Conservation (phyloP, 495 filamentous ascomycete species). For the Lasiosphaeria ovina region DNA sequence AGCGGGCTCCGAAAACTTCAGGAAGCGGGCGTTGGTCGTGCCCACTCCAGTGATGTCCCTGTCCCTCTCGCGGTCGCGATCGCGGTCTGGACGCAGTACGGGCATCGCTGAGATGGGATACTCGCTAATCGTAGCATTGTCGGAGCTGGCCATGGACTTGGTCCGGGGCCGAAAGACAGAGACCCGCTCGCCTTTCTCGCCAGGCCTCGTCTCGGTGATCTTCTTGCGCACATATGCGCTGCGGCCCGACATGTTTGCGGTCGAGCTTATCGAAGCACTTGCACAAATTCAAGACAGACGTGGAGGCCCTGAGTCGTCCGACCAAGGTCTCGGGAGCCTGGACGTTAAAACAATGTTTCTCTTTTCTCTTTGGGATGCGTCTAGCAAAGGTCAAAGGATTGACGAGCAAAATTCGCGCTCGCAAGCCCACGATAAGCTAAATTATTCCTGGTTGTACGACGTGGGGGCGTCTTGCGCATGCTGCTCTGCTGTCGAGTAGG, state of each 20-base stretch:
- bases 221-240: slow-evolving; percentile 56
- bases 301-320: too few relatives aligned
- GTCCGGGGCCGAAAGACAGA: slow-evolving; percentile 24
- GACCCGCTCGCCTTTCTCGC: slow-evolving; percentile 16
- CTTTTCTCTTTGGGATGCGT: too few relatives aligned
- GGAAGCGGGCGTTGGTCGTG: slow-evolving; percentile 41
- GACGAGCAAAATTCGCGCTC: slow-evolving; percentile 7
- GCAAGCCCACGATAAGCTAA: slow-evolving; percentile 6
- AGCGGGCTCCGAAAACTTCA: slow-evolving; percentile 40
- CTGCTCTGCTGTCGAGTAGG: neutral
- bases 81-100: slow-evolving; percentile 14
- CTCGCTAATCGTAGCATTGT: slow-evolving; percentile 41
- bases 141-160: slow-evolving; percentile 36
- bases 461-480: slow-evolving; percentile 13
- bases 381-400: too few relatives aligned
- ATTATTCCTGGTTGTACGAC: slow-evolving; percentile 1
- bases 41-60: slow-evolving; percentile 35
- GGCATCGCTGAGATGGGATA: slow-evolving; percentile 28
- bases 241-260: slow-evolving; percentile 49
- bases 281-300: neutral
- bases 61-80: slow-evolving; percentile 16
- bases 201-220: slow-evolving; percentile 45
- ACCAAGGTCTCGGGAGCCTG: too few relatives aligned
- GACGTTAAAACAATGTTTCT: too few relatives aligned
- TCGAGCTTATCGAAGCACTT: neutral